phyloP scores from a whole-genome alignment of 495 filamentous ascomycete genomes.

The Beverwykella pulmonaria region DNA sequence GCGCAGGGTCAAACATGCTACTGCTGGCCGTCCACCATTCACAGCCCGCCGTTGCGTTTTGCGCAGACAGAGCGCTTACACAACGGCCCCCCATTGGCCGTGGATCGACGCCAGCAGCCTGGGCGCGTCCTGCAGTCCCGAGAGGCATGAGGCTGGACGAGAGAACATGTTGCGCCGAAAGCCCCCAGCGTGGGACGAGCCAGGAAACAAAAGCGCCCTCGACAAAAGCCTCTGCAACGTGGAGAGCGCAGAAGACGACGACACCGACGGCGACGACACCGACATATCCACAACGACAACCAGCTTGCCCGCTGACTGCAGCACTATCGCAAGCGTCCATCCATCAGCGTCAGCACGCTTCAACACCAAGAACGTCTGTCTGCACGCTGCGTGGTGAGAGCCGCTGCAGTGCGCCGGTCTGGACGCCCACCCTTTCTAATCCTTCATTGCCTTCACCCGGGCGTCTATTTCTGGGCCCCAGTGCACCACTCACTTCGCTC shows the following conservation, averaged over 20 bases:
- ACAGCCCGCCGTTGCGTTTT: background rate
- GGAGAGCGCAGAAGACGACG: background rate
- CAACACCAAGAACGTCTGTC: background rate
- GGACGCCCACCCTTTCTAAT: conserved; percentile 35
- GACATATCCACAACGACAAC: background rate
- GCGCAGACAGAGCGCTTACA: background rate
- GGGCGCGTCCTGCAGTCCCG: conserved; percentile 22
- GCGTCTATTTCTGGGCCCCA: conserved; percentile 46
- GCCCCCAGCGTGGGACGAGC: background rate
- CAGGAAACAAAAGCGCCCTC: background rate
- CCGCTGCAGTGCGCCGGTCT: conserved; percentile 10
- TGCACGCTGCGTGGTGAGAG: background rate
- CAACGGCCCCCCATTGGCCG: background rate
- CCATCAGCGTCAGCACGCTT: background rate
- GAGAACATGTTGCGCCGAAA: conserved; percentile 9
- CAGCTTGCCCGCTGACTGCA: background rate
- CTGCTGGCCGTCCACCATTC: background rate
- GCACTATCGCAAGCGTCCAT: too few species aligned
- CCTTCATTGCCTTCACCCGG: conserved; percentile 40
- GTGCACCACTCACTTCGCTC: conserved; percentile 10
- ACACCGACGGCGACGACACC: background rate
- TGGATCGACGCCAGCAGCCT: conserved; percentile 3
- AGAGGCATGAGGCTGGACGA: conserved; percentile 9
- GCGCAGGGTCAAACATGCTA: conserved; percentile 7
- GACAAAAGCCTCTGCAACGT: background rate